Conservation (phyloP, 768 basidiomycete genomes). For the Boletus pseudo-olivaceus region DNA sequence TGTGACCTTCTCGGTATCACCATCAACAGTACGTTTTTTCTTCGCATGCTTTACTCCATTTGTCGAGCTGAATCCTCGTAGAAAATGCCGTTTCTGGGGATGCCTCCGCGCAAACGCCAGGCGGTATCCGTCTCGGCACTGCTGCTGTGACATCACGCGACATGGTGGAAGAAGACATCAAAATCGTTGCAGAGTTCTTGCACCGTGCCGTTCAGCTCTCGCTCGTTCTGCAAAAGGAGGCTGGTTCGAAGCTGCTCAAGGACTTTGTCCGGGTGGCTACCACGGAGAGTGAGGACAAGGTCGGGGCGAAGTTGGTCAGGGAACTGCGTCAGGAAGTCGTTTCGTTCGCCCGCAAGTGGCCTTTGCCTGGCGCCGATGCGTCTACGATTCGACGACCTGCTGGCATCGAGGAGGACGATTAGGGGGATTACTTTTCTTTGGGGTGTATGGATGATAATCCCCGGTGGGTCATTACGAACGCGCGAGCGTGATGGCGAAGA, state of each 20-base stretch:
- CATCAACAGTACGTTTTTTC: slow-evolving; percentile 72
- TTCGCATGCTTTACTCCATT: not conserved
- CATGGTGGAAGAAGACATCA: slow-evolving; percentile 86
- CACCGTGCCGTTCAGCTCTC: slow-evolving; percentile 94
- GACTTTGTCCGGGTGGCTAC: slow-evolving; percentile 89
- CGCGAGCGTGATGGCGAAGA: slow-evolving; percentile 33
- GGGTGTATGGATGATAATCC: not conserved
- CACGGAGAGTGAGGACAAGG: slow-evolving; percentile 60
- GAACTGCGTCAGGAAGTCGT: slow-evolving; percentile 78
- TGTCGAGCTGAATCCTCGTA: slow-evolving; percentile 23
- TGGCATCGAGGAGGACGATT: slow-evolving; percentile 57
- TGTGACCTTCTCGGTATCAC: slow-evolving; percentile 97
- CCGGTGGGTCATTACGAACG: not conserved
- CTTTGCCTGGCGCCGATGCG: slow-evolving; percentile 81
- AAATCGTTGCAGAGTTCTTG: slow-evolving; percentile 83
- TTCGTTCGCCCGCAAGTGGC: slow-evolving; percentile 82
- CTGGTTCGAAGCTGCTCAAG: slow-evolving; percentile 91
- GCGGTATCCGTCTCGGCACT: slow-evolving; percentile 95
- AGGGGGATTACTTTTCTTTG: slow-evolving; percentile 1
- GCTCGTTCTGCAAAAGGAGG: slow-evolving; percentile 87
- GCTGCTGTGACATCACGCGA: slow-evolving; percentile 92
- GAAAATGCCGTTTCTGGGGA: slow-evolving; percentile 98
- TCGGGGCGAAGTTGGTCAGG: slow-evolving; percentile 66
- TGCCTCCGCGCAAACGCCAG: slow-evolving; percentile 91
- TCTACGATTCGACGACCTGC: slow-evolving; percentile 50